Percentiles rank a stretch among this genome's conserved stretches.
Evolutionary conservation across 257 asterid genomes (phyloP).

Genomic region (Ilex aquifolium): DNA sequence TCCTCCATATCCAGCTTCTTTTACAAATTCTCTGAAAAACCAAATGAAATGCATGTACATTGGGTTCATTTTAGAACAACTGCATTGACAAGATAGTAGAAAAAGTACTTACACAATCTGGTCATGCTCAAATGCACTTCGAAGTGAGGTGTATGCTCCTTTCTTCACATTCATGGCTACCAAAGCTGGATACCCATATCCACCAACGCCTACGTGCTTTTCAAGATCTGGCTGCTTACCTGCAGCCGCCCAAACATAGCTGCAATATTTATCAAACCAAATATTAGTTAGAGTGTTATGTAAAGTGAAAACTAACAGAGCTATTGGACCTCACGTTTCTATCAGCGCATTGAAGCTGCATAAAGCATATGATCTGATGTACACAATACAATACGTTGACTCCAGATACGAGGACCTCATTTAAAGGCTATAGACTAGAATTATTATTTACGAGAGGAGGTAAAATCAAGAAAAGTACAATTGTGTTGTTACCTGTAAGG

Average conservation of each 20-base stretch:
- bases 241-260: conserved; percentile 89
- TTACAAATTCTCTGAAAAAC: conserved; percentile 68
- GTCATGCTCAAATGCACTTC: conserved; percentile 71
- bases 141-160: conserved; percentile 75
- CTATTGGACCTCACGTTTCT: too few species aligned
- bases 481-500: conserved; percentile 70
- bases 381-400: too few species aligned
- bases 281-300: background rate
- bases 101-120: conserved; percentile 58
- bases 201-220: conserved; percentile 85
- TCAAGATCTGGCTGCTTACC: conserved; percentile 90
- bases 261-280: conserved; percentile 29
- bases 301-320: too few species aligned
- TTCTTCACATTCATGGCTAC: conserved; percentile 82
- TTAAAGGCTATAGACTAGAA: too few species aligned
- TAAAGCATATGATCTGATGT: too few species aligned
- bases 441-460: background rate
- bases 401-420: too few species aligned
- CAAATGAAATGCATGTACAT: background rate
- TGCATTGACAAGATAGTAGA: too few species aligned
- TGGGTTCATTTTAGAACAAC: background rate
- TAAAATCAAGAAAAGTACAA: background rate
- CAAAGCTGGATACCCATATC: conserved; percentile 93
- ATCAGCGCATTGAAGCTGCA: too few species aligned
- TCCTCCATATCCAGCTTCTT: conserved; percentile 85